Base-by-base conservation (phyloP, 176 grass and related monocot species). In the Carex myosuroides region DNA sequence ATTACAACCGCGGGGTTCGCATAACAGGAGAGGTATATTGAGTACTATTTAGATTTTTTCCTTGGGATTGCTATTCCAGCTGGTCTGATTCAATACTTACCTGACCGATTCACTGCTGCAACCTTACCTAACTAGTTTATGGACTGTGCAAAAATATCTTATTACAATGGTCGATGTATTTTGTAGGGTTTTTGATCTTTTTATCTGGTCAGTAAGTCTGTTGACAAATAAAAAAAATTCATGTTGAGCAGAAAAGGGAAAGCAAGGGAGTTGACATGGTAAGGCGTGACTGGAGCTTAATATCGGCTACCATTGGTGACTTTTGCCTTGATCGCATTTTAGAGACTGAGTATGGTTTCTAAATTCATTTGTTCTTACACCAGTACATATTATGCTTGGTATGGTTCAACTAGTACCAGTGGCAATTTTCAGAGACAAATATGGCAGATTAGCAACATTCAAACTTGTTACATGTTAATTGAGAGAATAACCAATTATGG, bases 251-350 rank as follows among this genome's bases (percentile, higher is more conserved):
- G 96, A 92, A 81, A 72, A 99, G 88, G 60, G 96, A 99, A 89
- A 90, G 96, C 50, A 99, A 99, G 73, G 93, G 96, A 66, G 91
- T 99, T 55, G 96, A 99, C 84, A 99, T 99, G 89, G 96, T 95
- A 70, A 86, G 96, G 22, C 91, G 96, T 81, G 96, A 99, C 89
- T 99, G 96, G 96, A 99, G 96, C 88, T 93, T 99, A 83, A 87
- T 99, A 79, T 92, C 96, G 59, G 94, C 93, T 86, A 91, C 90
- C 87, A 89, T 92, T 63, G 96, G 93, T 64, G 96, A 99, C 86
- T 99, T 90, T 90, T 99, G 91, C 84, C 81, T 99, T 13, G 91
- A 92, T 70, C 88, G 93, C 81, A 99, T 99, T 86, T 89, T 99
- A 88, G 94, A 93, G 81, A 91, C 85, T 91, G 89, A 90, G 96